Evolutionary conservation across 495 filamentous ascomycete species (phyloP), one percentile per base, ranked within the genome.

Genomic region (Jackrogersella multiformis): DNA sequence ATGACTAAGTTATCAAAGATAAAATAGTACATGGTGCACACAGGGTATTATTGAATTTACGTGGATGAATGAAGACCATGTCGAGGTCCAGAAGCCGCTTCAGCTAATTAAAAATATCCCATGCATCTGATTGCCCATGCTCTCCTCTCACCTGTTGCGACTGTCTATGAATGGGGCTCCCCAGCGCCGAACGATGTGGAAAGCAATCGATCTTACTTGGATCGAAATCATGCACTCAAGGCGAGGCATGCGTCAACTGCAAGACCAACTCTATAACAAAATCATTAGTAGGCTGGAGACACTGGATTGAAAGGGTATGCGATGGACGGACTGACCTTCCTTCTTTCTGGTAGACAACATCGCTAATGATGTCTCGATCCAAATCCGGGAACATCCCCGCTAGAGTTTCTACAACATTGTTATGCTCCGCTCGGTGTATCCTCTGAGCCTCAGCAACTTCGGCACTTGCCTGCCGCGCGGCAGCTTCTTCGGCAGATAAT

Each of bases 181-280:
- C 45, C 45, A 49, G 32, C 18, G 45, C 45, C 13, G 45, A 32
- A 49, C 32, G 15, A 16, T 32, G 15, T 49, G 24, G 45, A 24
- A 46, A 4, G 15, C 18, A 49, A 49, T 16, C 6, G 26, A 49
- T 28, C 24, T n/a, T 24, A 32, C 26, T 30, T 24, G 41, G 16
- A 61, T 51, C 13, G 48, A 13, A 18, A 44, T 69, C 59, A 86
- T 21, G 82, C 63, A 49, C 85, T 94, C 46, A 97, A 78, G 53
- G 93, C 92, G 61, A 97, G 86, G 75, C 93, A 97, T 15, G 93
- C 93, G 77, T 97, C 93, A 13, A 97, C 93, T 3, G 93, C 93
- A 36, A 93, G 81, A 21, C 93, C 93, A 66, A 97, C 92, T 77
- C 93, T 96, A 66, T 32, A 45, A 61, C 20, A 64, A 35, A 61